phyloP scores from a whole-genome alignment of 345 rosid species.

The Aquilaria yunnanensis region DNA sequence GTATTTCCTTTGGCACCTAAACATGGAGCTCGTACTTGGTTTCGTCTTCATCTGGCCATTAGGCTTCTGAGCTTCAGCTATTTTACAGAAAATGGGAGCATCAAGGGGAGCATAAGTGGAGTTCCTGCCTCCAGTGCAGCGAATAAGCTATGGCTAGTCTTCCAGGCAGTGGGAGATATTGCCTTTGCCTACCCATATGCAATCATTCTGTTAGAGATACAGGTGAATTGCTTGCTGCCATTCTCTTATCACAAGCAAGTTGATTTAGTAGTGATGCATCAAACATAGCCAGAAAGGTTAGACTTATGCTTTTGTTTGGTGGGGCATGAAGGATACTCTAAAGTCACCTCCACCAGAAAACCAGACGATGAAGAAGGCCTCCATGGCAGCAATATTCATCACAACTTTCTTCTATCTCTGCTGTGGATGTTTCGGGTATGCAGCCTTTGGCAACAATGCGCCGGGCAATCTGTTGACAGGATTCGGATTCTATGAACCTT shows the following conservation, averaged over 20 bases:
- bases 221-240: constrained; percentile 25
- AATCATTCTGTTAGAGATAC: constrained; percentile 53
- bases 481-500: constrained; percentile 38
- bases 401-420: constrained; percentile 38
- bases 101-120: constrained; percentile 44
- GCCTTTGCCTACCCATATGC: constrained; percentile 62
- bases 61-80: neutral
- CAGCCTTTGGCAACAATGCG: constrained; percentile 33
- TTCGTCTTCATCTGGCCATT: too few relatives aligned
- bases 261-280: neutral
- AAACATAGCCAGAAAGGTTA: neutral
- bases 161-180: constrained; percentile 57
- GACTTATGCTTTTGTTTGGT: too few relatives aligned
- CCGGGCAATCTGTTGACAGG: constrained; percentile 40
- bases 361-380: constrained; percentile 41
- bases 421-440: constrained; percentile 39
- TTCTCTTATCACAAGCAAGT: neutral
- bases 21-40: too few relatives aligned
- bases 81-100: constrained; percentile 37
- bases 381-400: constrained; percentile 20
- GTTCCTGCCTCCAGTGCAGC: constrained; percentile 29
- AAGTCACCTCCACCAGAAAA: constrained; percentile 41
- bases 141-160: constrained; percentile 36
- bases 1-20: neutral
- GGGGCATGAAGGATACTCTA: constrained; percentile 29